Conservation (phyloP, 208 protist species). For the Trypanosomatidae sp. region DNA sequence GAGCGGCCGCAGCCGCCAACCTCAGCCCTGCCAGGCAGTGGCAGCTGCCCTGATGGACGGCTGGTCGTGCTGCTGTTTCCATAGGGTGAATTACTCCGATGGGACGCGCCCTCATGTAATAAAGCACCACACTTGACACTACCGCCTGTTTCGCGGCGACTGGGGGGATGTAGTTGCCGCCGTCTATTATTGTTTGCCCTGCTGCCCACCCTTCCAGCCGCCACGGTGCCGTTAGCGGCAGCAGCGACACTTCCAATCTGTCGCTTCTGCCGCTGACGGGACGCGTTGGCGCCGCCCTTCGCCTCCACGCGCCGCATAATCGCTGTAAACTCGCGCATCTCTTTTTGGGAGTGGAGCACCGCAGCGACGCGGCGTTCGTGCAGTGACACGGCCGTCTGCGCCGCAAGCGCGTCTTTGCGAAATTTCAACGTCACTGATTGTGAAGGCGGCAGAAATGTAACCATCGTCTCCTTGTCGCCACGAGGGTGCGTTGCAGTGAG, state of each 20-base stretch:
- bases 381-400: slow-evolving; percentile 26
- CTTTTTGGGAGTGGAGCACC: slow-evolving; percentile 36
- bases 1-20: neutral
- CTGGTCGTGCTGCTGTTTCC: neutral
- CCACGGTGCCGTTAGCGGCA: neutral
- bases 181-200: neutral
- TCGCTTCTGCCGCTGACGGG: slow-evolving; percentile 7
- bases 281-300: slow-evolving; percentile 7
- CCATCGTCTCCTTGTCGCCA: neutral
- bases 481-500: neutral
- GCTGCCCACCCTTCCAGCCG: neutral
- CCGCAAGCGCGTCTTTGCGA: neutral
- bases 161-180: neutral
- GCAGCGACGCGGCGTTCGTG: slow-evolving; percentile 37
- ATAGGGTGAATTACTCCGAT: neutral
- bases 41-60: neutral
- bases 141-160: neutral
- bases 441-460: neutral
- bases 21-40: neutral
- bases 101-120: neutral
- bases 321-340: slow-evolving; percentile 41
- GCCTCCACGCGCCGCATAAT: slow-evolving; percentile 41
- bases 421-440: neutral
- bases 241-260: neutral
- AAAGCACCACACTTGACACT: neutral